Conservation (phyloP, 1,284 basidiomycete genomes). For the Hortiboletus rubellus region DNA sequence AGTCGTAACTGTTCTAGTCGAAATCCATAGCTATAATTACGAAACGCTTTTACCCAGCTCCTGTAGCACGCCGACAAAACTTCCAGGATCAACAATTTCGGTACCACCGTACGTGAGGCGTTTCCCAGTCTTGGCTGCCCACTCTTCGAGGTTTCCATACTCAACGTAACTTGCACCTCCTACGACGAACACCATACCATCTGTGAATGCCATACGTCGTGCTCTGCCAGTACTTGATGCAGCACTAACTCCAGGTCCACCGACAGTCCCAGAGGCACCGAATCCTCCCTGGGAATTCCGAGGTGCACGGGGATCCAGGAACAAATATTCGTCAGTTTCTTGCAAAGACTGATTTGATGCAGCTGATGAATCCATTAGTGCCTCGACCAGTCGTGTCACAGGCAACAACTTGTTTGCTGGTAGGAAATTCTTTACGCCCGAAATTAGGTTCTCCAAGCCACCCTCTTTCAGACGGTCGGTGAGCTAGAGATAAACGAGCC, state of each 20-base stretch:
- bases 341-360: conserved; percentile 91
- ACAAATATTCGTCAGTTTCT: conserved; percentile 96
- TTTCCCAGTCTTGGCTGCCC: conserved; percentile 79
- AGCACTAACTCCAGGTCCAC: conserved; percentile 40
- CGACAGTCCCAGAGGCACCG: conserved; percentile 50
- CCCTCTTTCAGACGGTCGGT: conserved; percentile 94
- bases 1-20: neutral
- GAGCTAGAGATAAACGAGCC: conserved; percentile 48
- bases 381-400: conserved; percentile 91
- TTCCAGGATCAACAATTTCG: conserved; percentile 88
- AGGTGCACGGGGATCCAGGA: conserved; percentile 87
- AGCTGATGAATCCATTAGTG: conserved; percentile 93
- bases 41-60: conserved; percentile 51
- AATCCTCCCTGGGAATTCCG: conserved; percentile 56
- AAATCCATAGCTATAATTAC: conserved; percentile 11
- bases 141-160: conserved; percentile 94
- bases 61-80: conserved; percentile 75
- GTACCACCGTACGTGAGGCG: conserved; percentile 94
- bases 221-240: conserved; percentile 48
- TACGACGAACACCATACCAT: conserved; percentile 93
- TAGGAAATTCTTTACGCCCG: conserved; percentile 97
- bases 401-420: conserved; percentile 94
- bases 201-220: conserved; percentile 80
- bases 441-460: conserved; percentile 93
- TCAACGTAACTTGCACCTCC: conserved; percentile 98